Evolutionary conservation across 2,329 filamentous ascomycete genomes (phyloP), one percentile per base, ranked within the genome.

Genomic region (Chalara sp.): DNA sequence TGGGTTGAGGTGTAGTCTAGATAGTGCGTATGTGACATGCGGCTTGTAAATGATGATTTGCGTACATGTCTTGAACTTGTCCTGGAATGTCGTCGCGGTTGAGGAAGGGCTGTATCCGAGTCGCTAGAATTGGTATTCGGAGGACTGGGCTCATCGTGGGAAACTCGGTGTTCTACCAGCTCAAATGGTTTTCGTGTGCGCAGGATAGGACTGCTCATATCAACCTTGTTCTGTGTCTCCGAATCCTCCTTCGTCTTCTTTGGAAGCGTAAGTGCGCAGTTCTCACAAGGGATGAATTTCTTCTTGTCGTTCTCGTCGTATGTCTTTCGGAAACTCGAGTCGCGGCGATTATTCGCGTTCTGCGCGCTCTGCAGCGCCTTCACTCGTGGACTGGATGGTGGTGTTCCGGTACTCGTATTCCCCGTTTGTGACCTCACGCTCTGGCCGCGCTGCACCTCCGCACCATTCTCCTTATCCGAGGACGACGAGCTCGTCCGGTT

Each of bases 1-100:
- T 85, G 81, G 5, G 81, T 84, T 1, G 83, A 86, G 5, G 81
- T 85, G 62, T 85, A 86, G 61, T 84, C 79, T 46, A 86, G 70
- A 58, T 79, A 84, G 61, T 86, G 83, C 5, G 78, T 78, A 58
- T 86, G 83, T n/a, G 60, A 58, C 43, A 53, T 54, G 11, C n/a
- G 70, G 68, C 32, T 67, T 65, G 75, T 75, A 5, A 80, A 81
- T 2, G 61, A 63, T 13, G 59, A 63, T 35, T 59, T 53, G 10
- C 52, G 54, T 10, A 59, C 35, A 10, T 46, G 56, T 41, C 49
- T 48, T 10, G 56, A 61, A 31, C 41, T 54, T 39, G 49, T 56
- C 51, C 53, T 8, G 35, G 8, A 37, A 40, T 51, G 31, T 30
- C 54, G 54, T 21, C 53, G 47, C 31, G 54, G 43, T 42, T 57